Evolutionary conservation across 768 basidiomycete genomes (phyloP), one percentile per base, ranked within the genome.

Genomic region (Lactifluus piperatus): DNA sequence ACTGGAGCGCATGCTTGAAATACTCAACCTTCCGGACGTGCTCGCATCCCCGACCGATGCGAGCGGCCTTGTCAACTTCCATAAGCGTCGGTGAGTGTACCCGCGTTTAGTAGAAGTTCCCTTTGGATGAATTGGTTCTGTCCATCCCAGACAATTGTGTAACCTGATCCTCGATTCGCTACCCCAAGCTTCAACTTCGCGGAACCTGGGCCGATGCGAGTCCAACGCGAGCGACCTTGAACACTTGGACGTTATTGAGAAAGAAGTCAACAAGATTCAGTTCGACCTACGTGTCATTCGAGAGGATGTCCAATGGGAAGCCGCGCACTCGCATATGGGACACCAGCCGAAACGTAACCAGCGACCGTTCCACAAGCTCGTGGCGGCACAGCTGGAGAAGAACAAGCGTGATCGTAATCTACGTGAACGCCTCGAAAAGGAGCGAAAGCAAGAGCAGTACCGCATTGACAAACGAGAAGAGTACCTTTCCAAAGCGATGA

Each of bases 1-100:
- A 39, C 68, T 93, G 57, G 91, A 93, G 69, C 80, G 88, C 45
- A 80, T 92, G 71, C 72, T 92, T 36, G 91, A 92, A 68, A 75
- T 92, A 48, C 80, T 91, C 58, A 82, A 84, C 27, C 78, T 83
- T 52, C 84, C 88, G 4, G 88, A 93, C 68, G 75, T 83, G 16
- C 71, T 89, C 8, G 79, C 82, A 48, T 76, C 81, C 16, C 67
- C 76, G 1, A 68, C 73, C n/a, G 77, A 78, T 36, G 81, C 82
- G 61, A 76, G 76, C 36, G 77, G 74, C 37, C 78, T 92, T 37
- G 79, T 93, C 46, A 92, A 91, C 67, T 82, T 91, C 64, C 85
- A 91, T 62, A 93, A 93, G 67, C 79, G 91, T 62, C 81, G 90
- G 89, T 88, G 65, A 56, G 79, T 45, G 13, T 18, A 32, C 20